These are phyloP conservation scores for Clarireedia sp. DNA, from an alignment of 2,329 filamentous ascomycete species.

Conservation along the genomic window DNA sequence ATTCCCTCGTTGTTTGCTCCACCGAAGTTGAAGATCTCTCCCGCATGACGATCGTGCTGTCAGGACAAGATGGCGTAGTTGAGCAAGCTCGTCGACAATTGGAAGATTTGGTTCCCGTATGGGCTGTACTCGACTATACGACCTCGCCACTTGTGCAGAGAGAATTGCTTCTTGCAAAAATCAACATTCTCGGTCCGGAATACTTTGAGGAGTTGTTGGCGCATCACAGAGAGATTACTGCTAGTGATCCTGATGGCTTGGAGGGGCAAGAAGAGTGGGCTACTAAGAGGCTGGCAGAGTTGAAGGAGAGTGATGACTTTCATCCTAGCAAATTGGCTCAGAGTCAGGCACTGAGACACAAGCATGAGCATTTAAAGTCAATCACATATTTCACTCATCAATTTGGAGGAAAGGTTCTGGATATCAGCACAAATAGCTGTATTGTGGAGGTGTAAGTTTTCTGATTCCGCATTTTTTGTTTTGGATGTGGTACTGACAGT, in stretches of 20 bases:
- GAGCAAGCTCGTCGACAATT: conserved; percentile 94
- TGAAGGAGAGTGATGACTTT: conserved; percentile 50
- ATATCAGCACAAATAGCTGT: conserved; percentile 97
- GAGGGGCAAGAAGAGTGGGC: conserved; percentile 34
- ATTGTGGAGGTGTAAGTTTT: conserved; percentile 86
- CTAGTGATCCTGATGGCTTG: conserved; percentile 28
- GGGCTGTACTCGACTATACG: conserved; percentile 97
- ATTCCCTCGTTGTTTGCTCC: conserved; percentile 94
- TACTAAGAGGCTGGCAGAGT: conserved; percentile 25
- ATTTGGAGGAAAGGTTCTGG: conserved; percentile 93
- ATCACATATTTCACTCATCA: conserved; percentile 97
- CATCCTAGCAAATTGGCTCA: conserved; percentile 81
- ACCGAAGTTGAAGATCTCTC: conserved; percentile 95
- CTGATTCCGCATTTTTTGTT: background rate
- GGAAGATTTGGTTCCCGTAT: conserved; percentile 94
- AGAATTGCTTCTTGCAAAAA: conserved; percentile 88
- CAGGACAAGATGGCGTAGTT: conserved; percentile 91
- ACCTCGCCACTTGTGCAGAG: conserved; percentile 87
- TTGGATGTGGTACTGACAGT: conserved; percentile 7
- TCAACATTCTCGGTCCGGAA: conserved; percentile 93
- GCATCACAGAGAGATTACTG: conserved; percentile 87
- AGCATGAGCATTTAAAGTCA: conserved; percentile 93
- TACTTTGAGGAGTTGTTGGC: conserved; percentile 96
- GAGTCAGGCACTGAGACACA: conserved; percentile 86
- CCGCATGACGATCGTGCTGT: conserved; percentile 97